Percentiles rank a stretch among this genome's conserved stretches.
These are phyloP conservation scores for Isoetes taiwanensis DNA, from an alignment of 75 land plant genomes.

Conservation along the genomic window DNA sequence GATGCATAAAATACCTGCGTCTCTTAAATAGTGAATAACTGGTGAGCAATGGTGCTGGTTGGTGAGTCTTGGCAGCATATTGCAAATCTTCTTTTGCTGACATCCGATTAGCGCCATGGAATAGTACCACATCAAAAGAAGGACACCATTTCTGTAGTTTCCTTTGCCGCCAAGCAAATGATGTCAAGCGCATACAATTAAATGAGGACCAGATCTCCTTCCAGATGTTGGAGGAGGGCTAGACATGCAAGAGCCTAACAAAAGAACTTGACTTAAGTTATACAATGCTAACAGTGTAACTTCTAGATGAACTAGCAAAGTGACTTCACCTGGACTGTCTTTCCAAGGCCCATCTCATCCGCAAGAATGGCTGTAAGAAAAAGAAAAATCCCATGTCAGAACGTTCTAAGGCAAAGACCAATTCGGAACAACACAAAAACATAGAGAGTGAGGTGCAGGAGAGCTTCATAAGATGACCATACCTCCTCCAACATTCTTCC, in stretches of 20 bases:
- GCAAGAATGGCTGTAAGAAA: constrained; percentile 77
- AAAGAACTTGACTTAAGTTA: too few species aligned
- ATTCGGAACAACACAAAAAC: background rate
- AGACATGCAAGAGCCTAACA: constrained; percentile 88
- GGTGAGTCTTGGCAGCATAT: constrained; percentile 41
- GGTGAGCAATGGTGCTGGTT: constrained; percentile 68
- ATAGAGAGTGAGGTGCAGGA: background rate
- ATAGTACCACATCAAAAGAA: constrained; percentile 59
- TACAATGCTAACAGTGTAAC: too few species aligned
- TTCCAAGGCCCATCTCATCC: constrained; percentile 99
- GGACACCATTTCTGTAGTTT: constrained; percentile 90
- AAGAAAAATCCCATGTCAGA: too few species aligned
- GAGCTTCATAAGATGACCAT: too few species aligned
- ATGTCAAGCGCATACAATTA: constrained; percentile 89
- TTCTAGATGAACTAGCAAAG: too few species aligned
- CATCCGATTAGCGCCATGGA: constrained; percentile 71
- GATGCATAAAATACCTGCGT: too few species aligned
- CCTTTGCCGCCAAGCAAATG: constrained; percentile 89
- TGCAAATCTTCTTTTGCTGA: constrained; percentile 48
- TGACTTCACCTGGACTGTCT: constrained; percentile 93
- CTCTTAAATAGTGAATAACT: constrained; percentile 91
- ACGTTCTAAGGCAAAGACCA: too few species aligned
- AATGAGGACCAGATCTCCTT: constrained; percentile 91
- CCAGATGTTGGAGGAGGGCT: constrained; percentile 61
- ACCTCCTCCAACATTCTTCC: constrained; percentile 97